These are phyloP conservation scores for Vaccinium darrowii DNA, from an alignment of 148 eudicot species.

Conservation along the genomic window DNA sequence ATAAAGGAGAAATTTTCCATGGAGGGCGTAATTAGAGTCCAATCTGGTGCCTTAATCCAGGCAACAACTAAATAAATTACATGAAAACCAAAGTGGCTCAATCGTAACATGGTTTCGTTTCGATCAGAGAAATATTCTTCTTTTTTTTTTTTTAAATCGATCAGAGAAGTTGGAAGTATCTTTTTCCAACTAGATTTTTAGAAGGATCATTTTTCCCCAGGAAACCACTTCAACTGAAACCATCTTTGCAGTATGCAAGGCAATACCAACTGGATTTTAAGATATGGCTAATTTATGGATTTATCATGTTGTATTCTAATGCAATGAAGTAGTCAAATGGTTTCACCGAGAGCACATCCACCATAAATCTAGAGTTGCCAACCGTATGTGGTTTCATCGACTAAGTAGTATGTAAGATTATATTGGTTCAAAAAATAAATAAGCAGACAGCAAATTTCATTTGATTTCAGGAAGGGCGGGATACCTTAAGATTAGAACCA, in stretches of 20 bases:
- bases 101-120: too few relatives aligned
- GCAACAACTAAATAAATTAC: neutral
- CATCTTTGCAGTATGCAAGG: neutral
- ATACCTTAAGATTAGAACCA: constrained; percentile 45
- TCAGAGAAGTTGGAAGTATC: neutral
- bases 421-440: neutral
- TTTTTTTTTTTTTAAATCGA: neutral
- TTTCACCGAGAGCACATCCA: neutral
- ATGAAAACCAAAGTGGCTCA: too few relatives aligned
- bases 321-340: neutral
- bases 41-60: too few relatives aligned
- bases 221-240: neutral
- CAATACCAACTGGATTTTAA: neutral
- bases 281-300: neutral
- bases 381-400: neutral
- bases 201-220: neutral
- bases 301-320: neutral
- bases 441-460: neutral
- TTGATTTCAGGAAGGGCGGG: neutral
- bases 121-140: neutral
- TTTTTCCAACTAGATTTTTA: neutral
- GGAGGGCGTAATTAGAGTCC: too few relatives aligned
- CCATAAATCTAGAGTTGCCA: neutral
- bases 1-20: neutral
- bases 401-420: neutral